These are phyloP conservation scores for Colletotrichum tabaci DNA, from an alignment of 2,329 filamentous ascomycete genomes.

Conservation along the genomic window DNA sequence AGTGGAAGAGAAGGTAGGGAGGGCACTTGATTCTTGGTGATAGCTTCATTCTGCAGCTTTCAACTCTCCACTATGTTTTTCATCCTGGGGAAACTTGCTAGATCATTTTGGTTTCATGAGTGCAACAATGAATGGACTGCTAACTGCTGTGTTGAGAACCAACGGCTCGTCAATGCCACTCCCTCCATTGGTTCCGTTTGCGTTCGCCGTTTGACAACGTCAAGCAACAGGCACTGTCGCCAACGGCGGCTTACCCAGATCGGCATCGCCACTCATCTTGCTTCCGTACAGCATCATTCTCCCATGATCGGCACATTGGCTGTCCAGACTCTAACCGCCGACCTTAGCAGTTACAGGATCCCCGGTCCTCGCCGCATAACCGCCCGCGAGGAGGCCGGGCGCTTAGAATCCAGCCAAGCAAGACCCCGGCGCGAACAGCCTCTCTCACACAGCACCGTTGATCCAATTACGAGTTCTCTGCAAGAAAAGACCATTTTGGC, in stretches of 20 bases:
- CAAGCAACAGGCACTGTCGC: neutral
- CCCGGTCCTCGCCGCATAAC: conserved; percentile 3
- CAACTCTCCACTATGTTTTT: neutral
- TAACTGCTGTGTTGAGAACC: neutral
- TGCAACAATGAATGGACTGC: neutral
- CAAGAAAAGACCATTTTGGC: neutral
- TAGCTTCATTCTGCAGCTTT: conserved; percentile 23
- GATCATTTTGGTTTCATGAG: neutral
- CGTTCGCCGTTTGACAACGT: neutral
- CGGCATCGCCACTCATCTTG: neutral
- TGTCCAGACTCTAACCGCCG: neutral
- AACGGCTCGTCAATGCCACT: neutral
- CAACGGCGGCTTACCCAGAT: neutral
- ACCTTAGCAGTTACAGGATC: neutral
- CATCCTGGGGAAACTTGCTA: no score
- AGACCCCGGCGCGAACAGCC: neutral
- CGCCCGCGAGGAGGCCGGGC: neutral
- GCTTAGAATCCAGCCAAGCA: neutral
- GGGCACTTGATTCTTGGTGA: conserved; percentile 15
- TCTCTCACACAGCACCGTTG: neutral
- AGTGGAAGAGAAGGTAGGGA: neutral
- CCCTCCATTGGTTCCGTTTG: neutral
- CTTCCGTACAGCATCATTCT: neutral
- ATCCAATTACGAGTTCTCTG: no score
- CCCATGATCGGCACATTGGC: neutral